These are phyloP conservation scores for Phoenix roebelenii DNA, from an alignment of 176 grass and related monocot genomes.

Conservation along the genomic window DNA sequence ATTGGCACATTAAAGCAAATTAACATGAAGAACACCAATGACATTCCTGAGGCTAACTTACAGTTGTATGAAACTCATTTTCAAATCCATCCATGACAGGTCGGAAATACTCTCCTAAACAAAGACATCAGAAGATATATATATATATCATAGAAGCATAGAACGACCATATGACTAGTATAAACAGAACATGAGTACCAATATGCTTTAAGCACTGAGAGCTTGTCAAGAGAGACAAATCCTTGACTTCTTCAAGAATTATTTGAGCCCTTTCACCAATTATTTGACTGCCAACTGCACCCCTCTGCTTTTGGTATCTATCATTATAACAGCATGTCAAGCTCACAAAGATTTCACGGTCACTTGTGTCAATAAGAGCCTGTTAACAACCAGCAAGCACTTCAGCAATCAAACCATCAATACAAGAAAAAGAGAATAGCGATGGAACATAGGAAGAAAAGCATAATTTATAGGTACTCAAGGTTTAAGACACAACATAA, in stretches of 20 bases:
- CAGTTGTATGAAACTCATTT: slow-evolving; percentile 56
- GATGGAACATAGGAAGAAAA: too few species aligned
- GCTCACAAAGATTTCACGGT: slow-evolving; percentile 81
- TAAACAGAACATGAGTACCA: slow-evolving; percentile 40
- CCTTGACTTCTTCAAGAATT: slow-evolving; percentile 86
- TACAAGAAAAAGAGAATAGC: too few species aligned
- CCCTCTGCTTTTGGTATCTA: slow-evolving; percentile 64
- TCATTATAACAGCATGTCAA: slow-evolving; percentile 83
- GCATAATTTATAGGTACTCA: too few species aligned
- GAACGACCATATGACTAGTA: slow-evolving; percentile 21
- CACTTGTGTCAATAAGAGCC: slow-evolving; percentile 85
- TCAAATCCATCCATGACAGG: slow-evolving; percentile 88
- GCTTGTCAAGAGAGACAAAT: slow-evolving; percentile 65
- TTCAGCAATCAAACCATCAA: too few species aligned
- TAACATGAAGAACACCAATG: background rate
- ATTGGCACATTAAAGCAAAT: slow-evolving; percentile 6
- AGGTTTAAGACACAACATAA: too few species aligned
- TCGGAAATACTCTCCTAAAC: slow-evolving; percentile 75
- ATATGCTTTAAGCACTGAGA: slow-evolving; percentile 70
- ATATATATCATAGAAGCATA: slow-evolving; percentile 18
- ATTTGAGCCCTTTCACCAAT: slow-evolving; percentile 93
- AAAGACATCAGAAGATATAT: slow-evolving; percentile 12
- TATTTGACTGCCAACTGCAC: slow-evolving; percentile 74
- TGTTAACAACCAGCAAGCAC: slow-evolving; percentile 15
- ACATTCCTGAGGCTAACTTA: slow-evolving; percentile 15